A percentile compares a stretch with the other conserved stretches of the same genome.
Conservation (phyloP, 495 filamentous ascomycete species). For the Penicillium salamii region DNA sequence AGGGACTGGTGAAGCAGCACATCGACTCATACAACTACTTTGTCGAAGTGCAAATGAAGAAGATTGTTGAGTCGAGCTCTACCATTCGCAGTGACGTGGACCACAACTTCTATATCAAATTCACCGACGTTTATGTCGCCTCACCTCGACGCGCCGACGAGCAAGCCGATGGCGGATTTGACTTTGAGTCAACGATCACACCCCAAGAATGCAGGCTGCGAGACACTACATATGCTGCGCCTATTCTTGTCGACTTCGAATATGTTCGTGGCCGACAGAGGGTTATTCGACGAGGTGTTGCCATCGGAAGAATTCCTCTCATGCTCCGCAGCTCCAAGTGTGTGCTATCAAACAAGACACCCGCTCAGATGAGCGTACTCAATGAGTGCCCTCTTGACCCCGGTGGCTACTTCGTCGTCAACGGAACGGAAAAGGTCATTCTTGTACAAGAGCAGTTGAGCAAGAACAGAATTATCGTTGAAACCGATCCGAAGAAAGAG, state of each 20-base stretch:
- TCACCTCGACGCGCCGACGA: constrained; percentile 74
- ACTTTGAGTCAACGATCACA: constrained; percentile 58
- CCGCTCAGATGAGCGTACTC: constrained; percentile 77
- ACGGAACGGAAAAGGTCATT: constrained; percentile 97
- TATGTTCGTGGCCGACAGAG: constrained; percentile 75
- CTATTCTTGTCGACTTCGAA: constrained; percentile 82
- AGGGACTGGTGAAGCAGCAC: constrained; percentile 94
- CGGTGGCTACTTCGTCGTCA: constrained; percentile 96
- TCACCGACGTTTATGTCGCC: constrained; percentile 82
- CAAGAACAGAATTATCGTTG: constrained; percentile 98
- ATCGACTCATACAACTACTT: constrained; percentile 99
- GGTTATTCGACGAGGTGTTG: constrained; percentile 64
- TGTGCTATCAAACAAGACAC: constrained; percentile 72
- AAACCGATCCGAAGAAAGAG: constrained; percentile 82
- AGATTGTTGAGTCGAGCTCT: constrained; percentile 87
- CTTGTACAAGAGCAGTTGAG: constrained; percentile 96
- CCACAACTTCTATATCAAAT: constrained; percentile 80
- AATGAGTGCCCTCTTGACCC: constrained; percentile 96
- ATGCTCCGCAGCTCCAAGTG: constrained; percentile 97
- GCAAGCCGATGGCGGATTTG: constrained; percentile 50
- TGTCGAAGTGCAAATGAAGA: constrained; percentile 89
- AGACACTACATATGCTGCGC: constrained; percentile 93
- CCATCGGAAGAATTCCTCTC: constrained; percentile 87
- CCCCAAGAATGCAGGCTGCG: constrained; percentile 94
- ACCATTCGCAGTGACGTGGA: constrained; percentile 85